Conservation (phyloP, 495 filamentous ascomycete species). For the Penicillium flavigenum region DNA sequence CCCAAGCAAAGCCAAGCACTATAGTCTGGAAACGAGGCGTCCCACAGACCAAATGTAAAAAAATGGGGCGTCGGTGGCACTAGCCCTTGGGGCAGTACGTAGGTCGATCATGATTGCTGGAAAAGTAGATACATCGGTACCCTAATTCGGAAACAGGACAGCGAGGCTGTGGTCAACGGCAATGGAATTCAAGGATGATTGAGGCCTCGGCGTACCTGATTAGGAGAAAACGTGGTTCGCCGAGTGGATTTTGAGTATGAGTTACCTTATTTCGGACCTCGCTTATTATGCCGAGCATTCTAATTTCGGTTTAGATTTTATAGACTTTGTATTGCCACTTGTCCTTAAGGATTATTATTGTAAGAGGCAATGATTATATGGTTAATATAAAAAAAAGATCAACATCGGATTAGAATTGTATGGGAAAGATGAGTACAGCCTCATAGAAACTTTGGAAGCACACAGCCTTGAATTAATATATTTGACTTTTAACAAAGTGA, state of each 20-base stretch:
- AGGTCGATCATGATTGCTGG: not conserved
- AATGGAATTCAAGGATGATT: not conserved
- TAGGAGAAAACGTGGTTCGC: constrained; percentile 25
- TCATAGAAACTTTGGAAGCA: constrained; percentile 7
- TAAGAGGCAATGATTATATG: not conserved
- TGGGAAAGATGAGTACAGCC: constrained; percentile 7
- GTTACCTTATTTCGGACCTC: constrained; percentile 20
- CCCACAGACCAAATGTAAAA: constrained; percentile 25
- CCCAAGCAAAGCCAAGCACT: constrained; percentile 34
- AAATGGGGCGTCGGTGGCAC: constrained; percentile 13
- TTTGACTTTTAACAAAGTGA: constrained; percentile 25
- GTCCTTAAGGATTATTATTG: not conserved
- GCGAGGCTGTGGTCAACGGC: not conserved
- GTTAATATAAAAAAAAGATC: not conserved
- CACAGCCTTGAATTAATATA: constrained; percentile 24
- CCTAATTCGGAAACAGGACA: not conserved
- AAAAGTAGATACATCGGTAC: not conserved
- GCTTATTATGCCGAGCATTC: constrained; percentile 21
- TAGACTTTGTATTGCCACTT: not conserved
- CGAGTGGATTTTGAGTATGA: constrained; percentile 12
- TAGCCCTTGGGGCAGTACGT: not conserved
- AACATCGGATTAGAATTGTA: not conserved
- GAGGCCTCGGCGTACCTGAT: constrained; percentile 15
- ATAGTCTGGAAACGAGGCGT: constrained; percentile 23
- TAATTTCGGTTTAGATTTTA: constrained; percentile 2